Conservation (phyloP, 2,329 filamentous ascomycete species). For the Penicillium janthinellum region DNA sequence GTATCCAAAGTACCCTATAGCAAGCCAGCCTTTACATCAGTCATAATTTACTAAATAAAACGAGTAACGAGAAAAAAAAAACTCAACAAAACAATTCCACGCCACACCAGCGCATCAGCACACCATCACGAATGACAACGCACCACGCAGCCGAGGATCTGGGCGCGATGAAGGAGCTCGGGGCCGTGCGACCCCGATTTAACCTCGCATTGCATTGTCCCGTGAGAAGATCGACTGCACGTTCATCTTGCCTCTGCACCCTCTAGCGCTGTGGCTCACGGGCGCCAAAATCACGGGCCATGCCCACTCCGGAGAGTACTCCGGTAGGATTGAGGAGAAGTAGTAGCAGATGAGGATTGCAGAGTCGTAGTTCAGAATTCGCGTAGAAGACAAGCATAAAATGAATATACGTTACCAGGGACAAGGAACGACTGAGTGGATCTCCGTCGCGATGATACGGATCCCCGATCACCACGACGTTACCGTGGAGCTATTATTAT, state of each 20-base stretch:
- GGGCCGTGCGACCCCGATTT: slow-evolving; percentile 29
- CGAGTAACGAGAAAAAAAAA: not conserved
- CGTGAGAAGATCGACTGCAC: slow-evolving; percentile 32
- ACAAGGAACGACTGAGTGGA: not conserved
- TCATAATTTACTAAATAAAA: not conserved
- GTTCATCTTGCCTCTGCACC: slow-evolving; percentile 25
- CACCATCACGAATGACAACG: slow-evolving; percentile 15
- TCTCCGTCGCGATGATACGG: not conserved
- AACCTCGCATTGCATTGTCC: slow-evolving; percentile 34
- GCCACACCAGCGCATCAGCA: slow-evolving; percentile 1
- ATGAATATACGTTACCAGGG: not conserved
- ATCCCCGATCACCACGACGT: not conserved
- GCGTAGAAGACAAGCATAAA: not conserved
- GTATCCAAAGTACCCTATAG: not conserved
- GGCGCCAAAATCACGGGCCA: slow-evolving; percentile 3
- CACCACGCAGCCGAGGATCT: slow-evolving; percentile 24
- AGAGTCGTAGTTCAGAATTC: not conserved
- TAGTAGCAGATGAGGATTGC: not conserved
- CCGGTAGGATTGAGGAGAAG: not conserved
- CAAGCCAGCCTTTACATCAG: not conserved
- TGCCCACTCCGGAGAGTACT: slow-evolving; percentile 2
- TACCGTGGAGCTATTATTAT: not conserved
- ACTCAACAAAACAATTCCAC: not conserved
- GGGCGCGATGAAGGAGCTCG: slow-evolving; percentile 9
- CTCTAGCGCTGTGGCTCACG: slow-evolving; percentile 7